Evolutionary conservation across 371 early-diverging fungal genomes (phyloP).

Genomic region (Dinochytrium kinnereticum): DNA sequence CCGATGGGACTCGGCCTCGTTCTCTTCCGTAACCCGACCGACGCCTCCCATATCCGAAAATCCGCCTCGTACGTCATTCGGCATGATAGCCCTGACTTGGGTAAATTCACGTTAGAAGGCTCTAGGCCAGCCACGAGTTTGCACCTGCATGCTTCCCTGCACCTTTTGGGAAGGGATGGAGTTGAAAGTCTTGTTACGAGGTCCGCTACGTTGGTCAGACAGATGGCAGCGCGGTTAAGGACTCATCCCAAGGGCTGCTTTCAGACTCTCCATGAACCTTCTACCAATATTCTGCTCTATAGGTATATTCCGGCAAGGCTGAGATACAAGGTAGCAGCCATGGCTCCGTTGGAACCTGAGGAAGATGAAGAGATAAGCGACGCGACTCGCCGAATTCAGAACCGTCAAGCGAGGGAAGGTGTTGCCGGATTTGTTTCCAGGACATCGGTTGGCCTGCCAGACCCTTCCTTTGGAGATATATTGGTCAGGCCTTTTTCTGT

Average conservation of each 20-base stretch:
- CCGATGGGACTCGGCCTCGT: conserved; percentile 58
- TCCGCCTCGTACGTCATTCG: conserved; percentile 58
- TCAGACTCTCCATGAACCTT: conserved; percentile 49
- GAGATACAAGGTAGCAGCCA: conserved; percentile 36
- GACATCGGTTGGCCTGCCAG: conserved; percentile 3
- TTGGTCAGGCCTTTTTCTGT: conserved; percentile 3
- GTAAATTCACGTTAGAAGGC: conserved; percentile 57
- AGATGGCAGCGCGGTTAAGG: conserved; percentile 43
- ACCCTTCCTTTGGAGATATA: conserved; percentile 9
- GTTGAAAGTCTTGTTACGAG: conserved; percentile 58
- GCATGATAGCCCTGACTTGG: conserved; percentile 51
- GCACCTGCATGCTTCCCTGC: conserved; percentile 54
- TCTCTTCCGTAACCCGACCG: conserved; percentile 43
- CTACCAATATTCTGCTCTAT: conserved; percentile 55
- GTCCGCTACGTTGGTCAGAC: conserved; percentile 48
- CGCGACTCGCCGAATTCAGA: conserved; percentile 31
- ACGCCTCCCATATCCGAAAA: conserved; percentile 48
- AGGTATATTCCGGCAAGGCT: conserved; percentile 48
- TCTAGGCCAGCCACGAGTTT: conserved; percentile 53
- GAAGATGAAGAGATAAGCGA: conserved; percentile 45
- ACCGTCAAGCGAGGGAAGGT: conserved; percentile 31
- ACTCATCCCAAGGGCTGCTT: conserved; percentile 44
- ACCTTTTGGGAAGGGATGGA: conserved; percentile 52
- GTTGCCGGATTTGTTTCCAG: conserved; percentile 35
- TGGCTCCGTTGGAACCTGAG: conserved; percentile 27